Conservation (phyloP, 352 stramenopile species). For the Stephanocyclus meneghinianus region DNA sequence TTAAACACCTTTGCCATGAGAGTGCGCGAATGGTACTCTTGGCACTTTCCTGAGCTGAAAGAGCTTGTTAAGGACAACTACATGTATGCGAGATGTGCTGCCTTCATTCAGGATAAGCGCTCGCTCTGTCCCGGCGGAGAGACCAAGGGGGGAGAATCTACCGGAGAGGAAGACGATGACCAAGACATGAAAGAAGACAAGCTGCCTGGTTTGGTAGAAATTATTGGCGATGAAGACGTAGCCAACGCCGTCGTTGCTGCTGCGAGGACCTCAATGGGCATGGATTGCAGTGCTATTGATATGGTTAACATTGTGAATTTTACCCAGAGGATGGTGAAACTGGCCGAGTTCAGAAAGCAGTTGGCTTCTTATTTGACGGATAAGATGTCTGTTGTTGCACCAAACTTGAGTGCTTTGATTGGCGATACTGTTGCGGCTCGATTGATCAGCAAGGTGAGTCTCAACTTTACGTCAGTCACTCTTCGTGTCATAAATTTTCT, state of each 20-base stretch:
- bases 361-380: conserved; percentile 80
- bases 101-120: conserved; percentile 93
- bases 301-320: conserved; percentile 99
- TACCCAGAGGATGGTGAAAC: conserved; percentile 95
- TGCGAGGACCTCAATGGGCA: conserved; percentile 96
- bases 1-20: conserved; percentile 99
- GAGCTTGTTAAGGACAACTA: conserved; percentile 99
- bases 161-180: conserved; percentile 44
- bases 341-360: conserved; percentile 96
- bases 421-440: conserved; percentile 97
- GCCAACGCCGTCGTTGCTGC: conserved; percentile 93
- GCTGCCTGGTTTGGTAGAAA: conserved; percentile 84
- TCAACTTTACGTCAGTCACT: background rate
- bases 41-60: conserved; percentile 99
- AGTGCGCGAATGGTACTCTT: conserved; percentile 99
- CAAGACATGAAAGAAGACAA: conserved; percentile 54
- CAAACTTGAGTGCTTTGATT: conserved; percentile 98
- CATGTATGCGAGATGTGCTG: conserved; percentile 95
- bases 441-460: conserved; percentile 98
- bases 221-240: conserved; percentile 97
- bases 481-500: conserved; percentile 4
- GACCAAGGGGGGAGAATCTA: conserved; percentile 17
- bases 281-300: conserved; percentile 98
- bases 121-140: conserved; percentile 47
- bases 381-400: conserved; percentile 98